Percentiles rank a stretch among this genome's conserved stretches.
Evolutionary conservation across 2,329 filamentous ascomycete genomes (phyloP).

Genomic region (Clonostachys rhizophaga): DNA sequence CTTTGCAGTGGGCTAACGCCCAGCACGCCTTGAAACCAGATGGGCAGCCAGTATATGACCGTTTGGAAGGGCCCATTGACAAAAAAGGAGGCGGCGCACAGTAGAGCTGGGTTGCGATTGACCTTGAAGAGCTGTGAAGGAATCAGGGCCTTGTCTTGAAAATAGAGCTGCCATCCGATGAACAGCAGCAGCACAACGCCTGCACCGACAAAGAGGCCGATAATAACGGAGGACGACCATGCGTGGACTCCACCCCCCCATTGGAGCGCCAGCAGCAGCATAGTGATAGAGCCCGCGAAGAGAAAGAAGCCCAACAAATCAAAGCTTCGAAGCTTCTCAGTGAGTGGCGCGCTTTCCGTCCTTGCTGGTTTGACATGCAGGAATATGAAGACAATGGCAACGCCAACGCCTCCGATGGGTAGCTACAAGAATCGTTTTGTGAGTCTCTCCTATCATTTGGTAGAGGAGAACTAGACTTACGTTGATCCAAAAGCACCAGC

Average conservation of each 20-base stretch:
- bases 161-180: background rate
- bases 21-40: background rate
- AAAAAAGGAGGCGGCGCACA: background rate
- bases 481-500: constrained; percentile 16
- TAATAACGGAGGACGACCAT: constrained; percentile 42
- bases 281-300: constrained; percentile 45
- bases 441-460: no score
- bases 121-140: background rate
- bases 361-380: constrained; percentile 31
- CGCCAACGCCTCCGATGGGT: constrained; percentile 41
- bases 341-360: constrained; percentile 23
- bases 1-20: background rate
- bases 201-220: constrained; percentile 46
- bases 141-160: background rate
- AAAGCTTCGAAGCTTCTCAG: constrained; percentile 34
- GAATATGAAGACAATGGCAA: constrained; percentile 40
- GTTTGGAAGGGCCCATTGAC: background rate
- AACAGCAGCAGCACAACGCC: constrained; percentile 41
- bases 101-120: no score
- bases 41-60: background rate
- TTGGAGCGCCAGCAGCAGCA: constrained; percentile 49
- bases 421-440: constrained; percentile 25
- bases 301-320: constrained; percentile 42
- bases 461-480: background rate
- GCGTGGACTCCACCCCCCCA: constrained; percentile 48